Conservation (phyloP, 1,139 yeast genomes). For the Citeromyces hawaiiensis region DNA sequence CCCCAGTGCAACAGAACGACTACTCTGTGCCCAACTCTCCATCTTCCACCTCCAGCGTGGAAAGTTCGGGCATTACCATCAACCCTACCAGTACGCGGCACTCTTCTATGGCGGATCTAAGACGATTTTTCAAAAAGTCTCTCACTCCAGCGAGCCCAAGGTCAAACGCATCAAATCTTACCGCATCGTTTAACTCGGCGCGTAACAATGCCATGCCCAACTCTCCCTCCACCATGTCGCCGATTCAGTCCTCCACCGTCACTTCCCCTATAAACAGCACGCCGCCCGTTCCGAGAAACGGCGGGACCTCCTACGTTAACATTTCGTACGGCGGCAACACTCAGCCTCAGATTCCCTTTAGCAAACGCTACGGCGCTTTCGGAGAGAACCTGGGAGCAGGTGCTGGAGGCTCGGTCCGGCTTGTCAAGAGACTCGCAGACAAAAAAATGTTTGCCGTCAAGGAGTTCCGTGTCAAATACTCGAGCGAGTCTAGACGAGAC, state of each 20-base stretch:
- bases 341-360: constrained; percentile 32
- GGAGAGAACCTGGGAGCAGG: constrained; percentile 93
- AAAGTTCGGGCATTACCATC: constrained; percentile 7
- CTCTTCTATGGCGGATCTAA: constrained; percentile 67
- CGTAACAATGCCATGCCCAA: constrained; percentile 6
- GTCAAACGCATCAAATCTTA: constrained; percentile 1
- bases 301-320: constrained; percentile 12
- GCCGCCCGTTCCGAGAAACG: not conserved
- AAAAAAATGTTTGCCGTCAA: constrained; percentile 87
- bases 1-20: not conserved
- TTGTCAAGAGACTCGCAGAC: constrained; percentile 73
- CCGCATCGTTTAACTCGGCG: constrained; percentile 6
- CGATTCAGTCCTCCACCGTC: not conserved
- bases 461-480: constrained; percentile 80
- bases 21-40: constrained; percentile 10
- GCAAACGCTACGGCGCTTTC: constrained; percentile 76
- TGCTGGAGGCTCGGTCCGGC: constrained; percentile 93
- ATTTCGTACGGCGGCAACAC: constrained; percentile 39
- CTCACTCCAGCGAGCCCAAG: not conserved
- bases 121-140: constrained; percentile 42
- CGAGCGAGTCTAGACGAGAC: constrained; percentile 76
- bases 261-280: not conserved
- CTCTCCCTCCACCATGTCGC: constrained; percentile 5
- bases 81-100: constrained; percentile 24
- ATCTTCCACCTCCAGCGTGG: constrained; percentile 14